Evolutionary conservation across 2,329 filamentous ascomycete species (phyloP), one percentile per base, ranked within the genome.

Genomic region (Iodosphaeria phyllophila): DNA sequence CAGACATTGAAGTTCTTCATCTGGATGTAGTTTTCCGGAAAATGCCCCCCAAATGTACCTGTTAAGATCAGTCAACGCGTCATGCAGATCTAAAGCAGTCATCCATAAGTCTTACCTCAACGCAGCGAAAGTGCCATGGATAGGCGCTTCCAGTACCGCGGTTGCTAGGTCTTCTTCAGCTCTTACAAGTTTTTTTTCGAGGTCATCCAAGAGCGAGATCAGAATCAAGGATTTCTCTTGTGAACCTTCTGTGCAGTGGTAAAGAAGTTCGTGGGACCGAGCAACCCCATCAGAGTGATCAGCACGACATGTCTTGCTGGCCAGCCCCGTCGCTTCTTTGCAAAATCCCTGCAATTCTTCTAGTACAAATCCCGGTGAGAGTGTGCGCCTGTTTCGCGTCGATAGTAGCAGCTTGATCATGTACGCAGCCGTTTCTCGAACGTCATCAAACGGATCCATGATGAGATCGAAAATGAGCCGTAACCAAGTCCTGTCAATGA

Each of bases 211-310:
- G 1, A 86, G 53, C 2, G 47, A 48, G 14, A 60, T 51, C 2
- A 83, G 51, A 8, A 84, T 52, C 1, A 39, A 42, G 4, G 63
- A 32, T 8, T 53, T 57, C 8, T 48, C 44, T 3, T 56, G 40
- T n/a, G 49, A 42, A 2, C 45, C 46, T 11, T 42, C 40, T 9
- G 64, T 54, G 43, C 71, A 66, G 20, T 56, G 54, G 41, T 73
- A 79, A 4, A 82, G 46, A 10, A 92, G 52, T 20, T 77, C 70
- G 31, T 74, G 76, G 3, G 74, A 59, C 26, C 80, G 71, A 17
- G 84, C 86, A 23, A 89, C 73, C 7, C 86, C 86, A 48, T 98
- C 86, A 2, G 84, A 83, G 44, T 92, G 80, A 42, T 95, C 84
- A 8, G 83, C 86, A 31, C 89, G 66, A 13, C 80, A 80, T 4